Evolutionary conservation across 2,329 filamentous ascomycete species (phyloP).

Genomic region (Trichoderma afroharzianum): DNA sequence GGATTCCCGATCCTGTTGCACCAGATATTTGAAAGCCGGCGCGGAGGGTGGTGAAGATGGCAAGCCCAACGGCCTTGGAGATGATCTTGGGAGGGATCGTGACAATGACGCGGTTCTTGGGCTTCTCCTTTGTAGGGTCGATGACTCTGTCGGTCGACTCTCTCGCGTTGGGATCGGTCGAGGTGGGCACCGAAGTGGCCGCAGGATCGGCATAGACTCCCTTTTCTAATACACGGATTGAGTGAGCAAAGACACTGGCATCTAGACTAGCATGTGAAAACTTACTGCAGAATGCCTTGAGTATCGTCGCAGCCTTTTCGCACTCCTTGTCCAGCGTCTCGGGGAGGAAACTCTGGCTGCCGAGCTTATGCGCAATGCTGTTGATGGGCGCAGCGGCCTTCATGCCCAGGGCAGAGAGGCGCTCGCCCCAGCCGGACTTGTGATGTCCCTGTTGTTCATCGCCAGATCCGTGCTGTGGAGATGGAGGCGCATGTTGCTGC

Average conservation of each 20-base stretch:
- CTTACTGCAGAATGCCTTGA: slow-evolving; percentile 82
- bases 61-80: slow-evolving; percentile 61
- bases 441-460: slow-evolving; percentile 13
- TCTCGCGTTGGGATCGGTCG: slow-evolving; percentile 30
- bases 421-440: slow-evolving; percentile 28
- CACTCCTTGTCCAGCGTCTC: slow-evolving; percentile 83
- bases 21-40: slow-evolving; percentile 63
- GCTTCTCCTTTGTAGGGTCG: slow-evolving; percentile 36
- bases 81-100: slow-evolving; percentile 59
- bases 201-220: slow-evolving; percentile 47
- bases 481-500: background rate
- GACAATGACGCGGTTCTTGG: slow-evolving; percentile 47
- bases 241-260: background rate
- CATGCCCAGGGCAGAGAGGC: slow-evolving; percentile 32
- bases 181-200: slow-evolving; percentile 28
- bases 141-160: slow-evolving; percentile 28
- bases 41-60: slow-evolving; percentile 69
- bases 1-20: slow-evolving; percentile 63
- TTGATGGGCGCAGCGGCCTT: slow-evolving; percentile 71
- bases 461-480: background rate
- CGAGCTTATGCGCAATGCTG: slow-evolving; percentile 74
- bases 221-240: slow-evolving; percentile 37
- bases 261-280: background rate
- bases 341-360: slow-evolving; percentile 81
- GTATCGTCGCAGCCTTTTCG: slow-evolving; percentile 82